phyloP scores from a whole-genome alignment of 202 grass and related monocot genomes.

The Hordeum pubiflorum region DNA sequence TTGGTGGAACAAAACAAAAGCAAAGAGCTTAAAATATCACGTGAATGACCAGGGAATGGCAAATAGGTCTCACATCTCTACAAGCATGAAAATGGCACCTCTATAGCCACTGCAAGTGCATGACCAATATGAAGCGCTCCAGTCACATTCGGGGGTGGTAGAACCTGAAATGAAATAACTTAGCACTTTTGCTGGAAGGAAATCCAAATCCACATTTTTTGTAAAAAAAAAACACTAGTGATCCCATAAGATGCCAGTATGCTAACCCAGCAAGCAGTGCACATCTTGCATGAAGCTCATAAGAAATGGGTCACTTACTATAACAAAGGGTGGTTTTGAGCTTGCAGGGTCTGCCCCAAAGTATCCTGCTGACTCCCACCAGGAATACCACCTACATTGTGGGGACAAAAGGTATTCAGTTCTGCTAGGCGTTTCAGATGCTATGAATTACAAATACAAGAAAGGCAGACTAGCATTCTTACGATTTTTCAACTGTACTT shows the following conservation, averaged over 20 bases:
- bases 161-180: slow-evolving; percentile 53
- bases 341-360: slow-evolving; percentile 81
- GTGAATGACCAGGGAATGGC: not conserved
- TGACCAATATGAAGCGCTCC: slow-evolving; percentile 99
- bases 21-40: not conserved
- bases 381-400: slow-evolving; percentile 75
- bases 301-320: slow-evolving; percentile 33
- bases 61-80: not conserved
- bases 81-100: slow-evolving; percentile 14
- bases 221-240: not conserved
- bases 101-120: slow-evolving; percentile 71
- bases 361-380: slow-evolving; percentile 50
- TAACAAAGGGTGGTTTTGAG: slow-evolving; percentile 54
- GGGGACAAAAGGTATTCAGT: not conserved
- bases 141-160: slow-evolving; percentile 97
- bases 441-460: not conserved
- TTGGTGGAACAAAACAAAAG: slow-evolving; percentile 9
- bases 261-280: not conserved
- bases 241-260: slow-evolving; percentile 3
- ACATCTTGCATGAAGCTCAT: not conserved
- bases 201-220: not conserved
- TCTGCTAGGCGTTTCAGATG: not conserved
- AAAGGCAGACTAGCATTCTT: not conserved
- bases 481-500: slow-evolving; percentile 38
- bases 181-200: not conserved